These are phyloP conservation scores for Acanthamoeba sp. DNA, from an alignment of 208 protist species.

Conservation along the genomic window DNA sequence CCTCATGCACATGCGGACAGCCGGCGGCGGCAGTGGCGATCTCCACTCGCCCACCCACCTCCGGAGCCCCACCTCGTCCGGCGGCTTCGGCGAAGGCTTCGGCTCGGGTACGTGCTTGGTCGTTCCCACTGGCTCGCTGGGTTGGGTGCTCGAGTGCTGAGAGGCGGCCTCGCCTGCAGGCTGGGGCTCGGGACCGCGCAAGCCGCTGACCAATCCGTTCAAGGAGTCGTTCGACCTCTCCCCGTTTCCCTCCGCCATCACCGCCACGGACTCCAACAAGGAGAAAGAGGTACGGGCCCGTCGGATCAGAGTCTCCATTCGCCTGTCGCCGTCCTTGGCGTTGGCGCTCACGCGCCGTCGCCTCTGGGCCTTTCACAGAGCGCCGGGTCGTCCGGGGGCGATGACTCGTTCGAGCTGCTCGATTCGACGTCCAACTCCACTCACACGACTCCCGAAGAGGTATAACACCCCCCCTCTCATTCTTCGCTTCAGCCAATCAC, in stretches of 20 bases:
- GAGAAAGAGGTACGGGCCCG: conserved; percentile 41
- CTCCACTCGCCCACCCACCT: neutral
- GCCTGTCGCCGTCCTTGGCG: neutral
- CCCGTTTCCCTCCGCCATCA: neutral
- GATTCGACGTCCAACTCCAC: neutral
- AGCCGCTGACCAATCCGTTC: conserved; percentile 53
- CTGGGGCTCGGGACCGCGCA: conserved; percentile 35
- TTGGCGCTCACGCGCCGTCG: neutral
- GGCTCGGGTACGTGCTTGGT: neutral
- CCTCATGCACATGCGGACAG: neutral
- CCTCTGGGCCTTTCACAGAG: neutral
- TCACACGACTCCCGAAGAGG: neutral
- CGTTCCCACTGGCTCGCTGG: neutral
- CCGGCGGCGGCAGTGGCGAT: neutral
- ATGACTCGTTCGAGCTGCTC: conserved; percentile 48
- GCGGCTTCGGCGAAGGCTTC: conserved; percentile 38
- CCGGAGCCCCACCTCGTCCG: conserved; percentile 17
- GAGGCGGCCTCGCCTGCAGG: neutral
- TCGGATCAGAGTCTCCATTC: too few relatives aligned
- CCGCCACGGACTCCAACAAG: neutral
- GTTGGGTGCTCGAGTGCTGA: too few relatives aligned
- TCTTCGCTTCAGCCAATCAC: neutral
- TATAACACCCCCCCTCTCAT: neutral
- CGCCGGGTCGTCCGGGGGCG: neutral
- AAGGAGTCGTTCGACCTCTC: conserved; percentile 46